Percentiles rank a stretch among this genome's conserved stretches.
Conservation (phyloP, 306 rosid species). For the Oxytropis ochrocephala region DNA sequence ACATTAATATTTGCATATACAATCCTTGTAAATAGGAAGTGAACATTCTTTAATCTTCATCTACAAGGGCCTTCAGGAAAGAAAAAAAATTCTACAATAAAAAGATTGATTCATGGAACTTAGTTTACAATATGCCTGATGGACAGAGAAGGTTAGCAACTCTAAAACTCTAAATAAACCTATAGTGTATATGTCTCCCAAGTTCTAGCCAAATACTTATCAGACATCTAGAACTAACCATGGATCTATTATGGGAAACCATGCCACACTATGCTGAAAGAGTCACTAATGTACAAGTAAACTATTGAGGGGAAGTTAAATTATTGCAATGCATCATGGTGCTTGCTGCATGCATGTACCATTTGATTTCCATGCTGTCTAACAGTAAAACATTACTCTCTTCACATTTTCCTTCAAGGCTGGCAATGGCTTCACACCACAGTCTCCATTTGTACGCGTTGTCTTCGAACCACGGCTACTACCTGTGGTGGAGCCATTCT, state of each 20-base stretch:
- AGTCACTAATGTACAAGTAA: conserved; percentile 28
- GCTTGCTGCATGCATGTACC: conserved; percentile 22
- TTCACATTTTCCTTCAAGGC: conserved; percentile 92
- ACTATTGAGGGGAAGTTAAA: neutral
- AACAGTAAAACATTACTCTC: conserved; percentile 97
- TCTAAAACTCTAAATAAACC: conserved; percentile 6
- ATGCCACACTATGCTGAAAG: conserved; percentile 7
- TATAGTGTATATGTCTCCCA: conserved; percentile 22
- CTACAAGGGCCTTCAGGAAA: conserved; percentile 9
- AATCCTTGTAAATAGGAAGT: neutral
- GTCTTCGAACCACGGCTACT: conserved; percentile 44
- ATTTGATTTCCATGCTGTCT: conserved; percentile 20
- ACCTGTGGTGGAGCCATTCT: conserved; percentile 45
- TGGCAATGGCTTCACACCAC: conserved; percentile 84
- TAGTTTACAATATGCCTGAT: conserved; percentile 28
- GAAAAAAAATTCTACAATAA: conserved; percentile 21
- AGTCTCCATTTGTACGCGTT: conserved; percentile 46
- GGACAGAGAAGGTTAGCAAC: conserved; percentile 13
- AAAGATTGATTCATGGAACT: conserved; percentile 23
- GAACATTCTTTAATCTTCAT: conserved; percentile 7
- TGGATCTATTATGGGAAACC: conserved; percentile 23
- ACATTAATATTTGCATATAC: neutral
- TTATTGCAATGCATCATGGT: conserved; percentile 19
- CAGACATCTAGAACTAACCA: conserved; percentile 31
- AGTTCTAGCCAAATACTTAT: conserved; percentile 17